Conservation (phyloP, 1,284 basidiomycete species). For the Farysia itapuensis region DNA sequence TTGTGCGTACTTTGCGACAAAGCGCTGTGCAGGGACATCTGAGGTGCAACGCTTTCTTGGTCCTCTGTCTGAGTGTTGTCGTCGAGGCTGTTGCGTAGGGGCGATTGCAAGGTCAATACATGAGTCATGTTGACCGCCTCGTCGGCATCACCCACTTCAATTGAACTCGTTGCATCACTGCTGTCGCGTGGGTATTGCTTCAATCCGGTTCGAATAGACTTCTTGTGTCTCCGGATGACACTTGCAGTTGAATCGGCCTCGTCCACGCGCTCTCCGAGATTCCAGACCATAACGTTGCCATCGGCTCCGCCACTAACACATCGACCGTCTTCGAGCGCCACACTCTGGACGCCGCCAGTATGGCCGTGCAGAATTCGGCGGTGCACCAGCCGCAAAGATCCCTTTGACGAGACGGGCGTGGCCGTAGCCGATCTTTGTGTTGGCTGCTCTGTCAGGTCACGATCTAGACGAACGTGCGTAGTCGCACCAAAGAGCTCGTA, state of each 20-base stretch:
- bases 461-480: conserved; percentile 5
- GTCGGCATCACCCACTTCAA: conserved; percentile 8
- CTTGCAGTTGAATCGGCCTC: conserved; percentile 33
- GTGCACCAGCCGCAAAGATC: conserved; percentile 33
- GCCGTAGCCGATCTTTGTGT: conserved; percentile 14
- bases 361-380: conserved; percentile 55
- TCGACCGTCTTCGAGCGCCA: conserved; percentile 47
- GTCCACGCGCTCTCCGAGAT: conserved; percentile 21
- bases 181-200: too few species aligned
- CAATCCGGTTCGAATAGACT: conserved; percentile 1
- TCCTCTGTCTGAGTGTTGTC: not conserved
- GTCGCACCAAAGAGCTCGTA: conserved; percentile 40
- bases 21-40: conserved; percentile 9
- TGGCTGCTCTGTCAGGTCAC: not conserved
- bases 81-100: not conserved
- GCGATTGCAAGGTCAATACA: conserved; percentile 19
- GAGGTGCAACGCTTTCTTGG: conserved; percentile 1
- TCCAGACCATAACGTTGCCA: conserved; percentile 58
- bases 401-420: conserved; percentile 5
- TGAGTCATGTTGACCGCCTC: conserved; percentile 18
- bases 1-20: conserved; percentile 4
- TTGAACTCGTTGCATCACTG: not conserved
- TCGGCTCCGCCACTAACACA: conserved; percentile 56
- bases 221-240: conserved; percentile 2
- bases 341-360: conserved; percentile 50